Evolutionary conservation across 2,329 filamentous ascomycete genomes (phyloP), one percentile per base, ranked within the genome.

Genomic region (Colletotrichum camelliae): DNA sequence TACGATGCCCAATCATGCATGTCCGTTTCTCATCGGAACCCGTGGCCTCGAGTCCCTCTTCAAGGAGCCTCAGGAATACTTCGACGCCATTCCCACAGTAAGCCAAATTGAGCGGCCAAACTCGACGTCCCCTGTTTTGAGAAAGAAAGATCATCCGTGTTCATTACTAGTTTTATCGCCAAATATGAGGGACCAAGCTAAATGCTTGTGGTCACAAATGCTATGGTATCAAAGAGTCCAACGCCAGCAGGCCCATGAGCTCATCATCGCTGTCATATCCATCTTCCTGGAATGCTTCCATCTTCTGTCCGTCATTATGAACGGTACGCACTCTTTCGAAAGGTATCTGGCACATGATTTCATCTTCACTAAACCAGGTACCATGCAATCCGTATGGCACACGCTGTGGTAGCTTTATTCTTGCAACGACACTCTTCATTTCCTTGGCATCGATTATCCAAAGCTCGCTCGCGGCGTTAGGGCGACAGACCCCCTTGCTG

Each of bases 301-400:
- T 67, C 65, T 52, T 15, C n/a, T 35, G 12, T 15, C 27, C n/a
- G 13, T 29, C n/a, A 29, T 5, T 33, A 15, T 9, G 21, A 16
- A 57, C 15, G 1, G 24, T n/a, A 13, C 72, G 67, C 15, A 74
- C 58, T 13, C 24, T 57, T 4, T 78, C 70, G 1, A 79, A 82
- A 33, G 79, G 78, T 33, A 86, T 83, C 80, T 93, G 92, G 3
- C 81, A 81, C 9, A 79, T 77, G 27, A 93, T 88, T 75, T 92
- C 86, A 4, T 87, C 84, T 72, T 89, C 87, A 0, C 85, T 83
- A 70, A 93, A 93, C 90, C 91, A 94, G 8, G 85, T 86, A 5
- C 91, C 92, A 80, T 94, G 93, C 65, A 95, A 82, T 0, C 93
- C 93, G 79, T 95, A 95, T 0, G 93, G 93, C 1, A 95, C 92